A percentile compares a stretch with the other conserved stretches of the same genome.
Evolutionary conservation across 192 early-diverging fungal genomes (phyloP).

Genomic region (Blastocladiella britannica): DNA sequence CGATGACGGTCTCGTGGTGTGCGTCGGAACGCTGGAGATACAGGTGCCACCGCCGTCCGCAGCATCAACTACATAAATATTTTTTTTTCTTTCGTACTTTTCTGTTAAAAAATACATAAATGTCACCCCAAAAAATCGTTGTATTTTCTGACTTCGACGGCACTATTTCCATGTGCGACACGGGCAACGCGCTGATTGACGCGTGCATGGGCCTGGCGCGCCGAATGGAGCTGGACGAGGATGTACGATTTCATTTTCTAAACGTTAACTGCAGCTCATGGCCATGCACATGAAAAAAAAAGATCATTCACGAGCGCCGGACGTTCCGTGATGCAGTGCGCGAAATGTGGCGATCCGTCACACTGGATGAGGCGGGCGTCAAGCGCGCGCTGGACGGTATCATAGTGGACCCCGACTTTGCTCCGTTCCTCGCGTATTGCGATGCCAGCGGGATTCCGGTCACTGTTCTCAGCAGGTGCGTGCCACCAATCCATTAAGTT

Average conservation of each 20-base stretch:
- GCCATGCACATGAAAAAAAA: too few species aligned
- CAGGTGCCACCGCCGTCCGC: too few species aligned
- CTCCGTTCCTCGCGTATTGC: neutral
- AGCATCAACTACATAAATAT: too few species aligned
- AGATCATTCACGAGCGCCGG: neutral
- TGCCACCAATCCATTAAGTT: neutral
- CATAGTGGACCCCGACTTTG: neutral
- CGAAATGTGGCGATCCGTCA: neutral
- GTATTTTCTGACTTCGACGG: slow-evolving; percentile 1
- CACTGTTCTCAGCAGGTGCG: too few species aligned
- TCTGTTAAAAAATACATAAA: too few species aligned
- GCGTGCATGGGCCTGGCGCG: slow-evolving; percentile 12
- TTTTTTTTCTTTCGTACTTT: too few species aligned
- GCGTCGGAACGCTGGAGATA: too few species aligned
- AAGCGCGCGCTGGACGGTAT: neutral
- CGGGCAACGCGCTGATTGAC: slow-evolving; percentile 25
- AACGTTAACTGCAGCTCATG: neutral
- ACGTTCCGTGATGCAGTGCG: neutral
- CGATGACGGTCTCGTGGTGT: too few species aligned
- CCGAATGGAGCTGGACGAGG: slow-evolving; percentile 4
- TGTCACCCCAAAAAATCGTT: too few species aligned
- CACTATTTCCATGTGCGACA: slow-evolving; percentile 15
- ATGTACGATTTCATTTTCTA: neutral
- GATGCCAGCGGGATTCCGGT: too few species aligned
- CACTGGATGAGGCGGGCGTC: neutral